Conservation (phyloP, 2,329 filamentous ascomycete genomes). For the Fulvia fulva region DNA sequence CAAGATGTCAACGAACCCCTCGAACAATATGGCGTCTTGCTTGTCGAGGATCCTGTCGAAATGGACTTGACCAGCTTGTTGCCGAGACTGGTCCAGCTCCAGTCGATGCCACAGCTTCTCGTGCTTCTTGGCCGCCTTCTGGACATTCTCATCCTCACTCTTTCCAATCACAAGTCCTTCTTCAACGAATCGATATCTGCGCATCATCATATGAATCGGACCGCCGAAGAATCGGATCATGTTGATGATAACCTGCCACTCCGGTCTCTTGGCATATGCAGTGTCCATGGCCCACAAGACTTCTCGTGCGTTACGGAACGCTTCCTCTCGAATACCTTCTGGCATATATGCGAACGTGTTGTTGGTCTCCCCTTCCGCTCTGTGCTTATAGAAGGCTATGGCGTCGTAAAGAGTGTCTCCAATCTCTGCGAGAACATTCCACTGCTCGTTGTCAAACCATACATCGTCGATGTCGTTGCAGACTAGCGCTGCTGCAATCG, state of each 20-base stretch:
- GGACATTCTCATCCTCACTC: constrained; percentile 25
- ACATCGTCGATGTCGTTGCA: constrained; percentile 30
- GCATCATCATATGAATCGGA: constrained; percentile 36
- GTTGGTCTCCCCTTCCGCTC: constrained; percentile 35
- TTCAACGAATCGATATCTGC: constrained; percentile 35
- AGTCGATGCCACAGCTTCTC: constrained; percentile 35
- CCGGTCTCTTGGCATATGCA: constrained; percentile 15
- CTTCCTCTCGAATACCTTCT: constrained; percentile 21
- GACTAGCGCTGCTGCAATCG: constrained; percentile 31
- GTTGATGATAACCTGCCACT: constrained; percentile 17
- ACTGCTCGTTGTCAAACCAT: constrained; percentile 26
- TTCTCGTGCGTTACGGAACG: constrained; percentile 28
- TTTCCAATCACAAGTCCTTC: constrained; percentile 31
- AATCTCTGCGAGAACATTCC: constrained; percentile 25
- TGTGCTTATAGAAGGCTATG: constrained; percentile 35
- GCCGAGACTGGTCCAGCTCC: not conserved
- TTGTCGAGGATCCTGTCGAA: constrained; percentile 8
- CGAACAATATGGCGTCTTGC: constrained; percentile 6
- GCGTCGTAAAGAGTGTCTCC: constrained; percentile 33
- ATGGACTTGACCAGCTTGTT: not conserved
- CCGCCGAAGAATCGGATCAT: constrained; percentile 33
- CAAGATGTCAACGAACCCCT: constrained; percentile 5
- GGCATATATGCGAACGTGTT: constrained; percentile 33
- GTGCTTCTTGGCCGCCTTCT: constrained; percentile 24
- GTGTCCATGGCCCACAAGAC: constrained; percentile 35